These are phyloP conservation scores for Pythium chondricola DNA, from an alignment of 352 stramenopile genomes.

Conservation along the genomic window DNA sequence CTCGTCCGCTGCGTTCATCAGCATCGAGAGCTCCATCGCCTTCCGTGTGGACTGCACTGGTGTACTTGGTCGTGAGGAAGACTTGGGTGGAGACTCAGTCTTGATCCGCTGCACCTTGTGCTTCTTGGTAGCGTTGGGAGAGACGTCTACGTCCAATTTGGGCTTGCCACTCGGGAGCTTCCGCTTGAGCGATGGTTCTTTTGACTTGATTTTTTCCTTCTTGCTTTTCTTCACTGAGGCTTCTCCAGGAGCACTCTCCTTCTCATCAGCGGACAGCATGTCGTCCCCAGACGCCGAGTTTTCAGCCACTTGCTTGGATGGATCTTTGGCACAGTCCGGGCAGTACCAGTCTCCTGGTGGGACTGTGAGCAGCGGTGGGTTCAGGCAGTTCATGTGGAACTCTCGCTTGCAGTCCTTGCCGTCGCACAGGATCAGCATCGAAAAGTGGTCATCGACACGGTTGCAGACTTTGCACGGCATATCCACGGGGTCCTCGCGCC, in stretches of 20 bases:
- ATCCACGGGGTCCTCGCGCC: constrained; percentile 54
- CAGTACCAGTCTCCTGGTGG: constrained; percentile 77
- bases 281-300: constrained; percentile 18
- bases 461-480: constrained; percentile 81
- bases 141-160: constrained; percentile 12
- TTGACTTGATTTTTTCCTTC: constrained; percentile 56
- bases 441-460: constrained; percentile 75
- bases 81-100: constrained; percentile 28
- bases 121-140: constrained; percentile 34
- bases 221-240: constrained; percentile 40
- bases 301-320: constrained; percentile 22
- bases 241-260: no score
- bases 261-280: constrained; percentile 4
- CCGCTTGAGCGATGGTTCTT: constrained; percentile 48
- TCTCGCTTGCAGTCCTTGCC: constrained; percentile 74
- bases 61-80: constrained; percentile 10
- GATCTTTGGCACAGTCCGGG: constrained; percentile 49
- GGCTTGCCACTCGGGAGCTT: constrained; percentile 35
- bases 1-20: constrained; percentile 18
- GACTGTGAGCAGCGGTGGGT: constrained; percentile 49
- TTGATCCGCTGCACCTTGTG: constrained; percentile 20
- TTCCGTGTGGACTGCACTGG: constrained; percentile 17
- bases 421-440: constrained; percentile 80
- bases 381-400: constrained; percentile 85
- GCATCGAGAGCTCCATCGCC: constrained; percentile 18